phyloP scores from a whole-genome alignment of 257 asterid species.

The Petunia axillaris region DNA sequence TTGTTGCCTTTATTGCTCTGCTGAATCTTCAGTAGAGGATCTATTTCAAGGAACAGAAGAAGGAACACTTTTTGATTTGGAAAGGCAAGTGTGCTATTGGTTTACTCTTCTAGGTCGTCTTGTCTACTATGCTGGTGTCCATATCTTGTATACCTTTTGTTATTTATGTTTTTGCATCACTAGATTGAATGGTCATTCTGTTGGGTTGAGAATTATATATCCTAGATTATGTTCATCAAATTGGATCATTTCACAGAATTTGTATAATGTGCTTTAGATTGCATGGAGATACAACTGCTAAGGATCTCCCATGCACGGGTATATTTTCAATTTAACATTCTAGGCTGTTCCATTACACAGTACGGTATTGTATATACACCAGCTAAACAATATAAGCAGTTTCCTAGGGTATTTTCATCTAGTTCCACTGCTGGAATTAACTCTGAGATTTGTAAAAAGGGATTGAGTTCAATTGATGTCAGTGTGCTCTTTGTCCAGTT shows the following conservation, averaged over 20 bases:
- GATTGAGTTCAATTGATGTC: constrained; percentile 5
- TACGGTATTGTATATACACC: neutral
- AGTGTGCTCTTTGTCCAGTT: constrained; percentile 52
- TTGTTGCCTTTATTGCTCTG: constrained; percentile 80
- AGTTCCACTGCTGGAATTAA: neutral
- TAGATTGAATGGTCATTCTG: neutral
- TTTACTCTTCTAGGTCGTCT: neutral
- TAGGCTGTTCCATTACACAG: neutral
- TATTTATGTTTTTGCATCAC: neutral
- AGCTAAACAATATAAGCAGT: neutral
- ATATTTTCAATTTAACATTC: neutral
- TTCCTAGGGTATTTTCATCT: constrained; percentile 18
- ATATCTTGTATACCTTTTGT: neutral
- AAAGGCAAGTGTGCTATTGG: constrained; percentile 58
- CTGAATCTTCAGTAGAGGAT: constrained; percentile 76
- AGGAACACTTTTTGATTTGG: constrained; percentile 86
- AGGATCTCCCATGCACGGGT: constrained; percentile 22
- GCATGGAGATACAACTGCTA: neutral
- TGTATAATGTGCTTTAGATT: constrained; percentile 14
- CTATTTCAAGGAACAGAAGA: constrained; percentile 98
- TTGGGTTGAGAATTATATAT: neutral
- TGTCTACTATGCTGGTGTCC: constrained; percentile 16
- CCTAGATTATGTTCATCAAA: neutral
- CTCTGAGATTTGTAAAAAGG: constrained; percentile 2
- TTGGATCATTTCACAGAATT: neutral